Percentiles rank a stretch among this genome's conserved stretches.
Evolutionary conservation across 2,329 filamentous ascomycete genomes (phyloP).

Genomic region (Septoria petroselini): DNA sequence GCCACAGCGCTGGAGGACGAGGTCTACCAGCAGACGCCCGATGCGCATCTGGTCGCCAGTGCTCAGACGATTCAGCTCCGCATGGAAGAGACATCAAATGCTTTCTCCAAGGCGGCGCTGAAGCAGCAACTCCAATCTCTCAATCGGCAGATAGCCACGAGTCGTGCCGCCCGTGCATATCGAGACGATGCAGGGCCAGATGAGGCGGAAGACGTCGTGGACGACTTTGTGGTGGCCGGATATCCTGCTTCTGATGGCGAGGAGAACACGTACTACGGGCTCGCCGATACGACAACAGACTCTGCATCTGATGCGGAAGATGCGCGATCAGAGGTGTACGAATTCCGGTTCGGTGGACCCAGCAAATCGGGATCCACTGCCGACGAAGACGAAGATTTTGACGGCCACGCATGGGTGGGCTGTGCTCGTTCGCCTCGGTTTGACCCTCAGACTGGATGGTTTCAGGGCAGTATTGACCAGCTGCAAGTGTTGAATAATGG

Average conservation of each 20-base stretch:
- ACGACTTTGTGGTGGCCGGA: conserved; percentile 33
- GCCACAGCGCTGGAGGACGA: conserved; percentile 13
- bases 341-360: conserved; percentile 30
- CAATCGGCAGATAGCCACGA: conserved; percentile 36
- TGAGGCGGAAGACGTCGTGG: conserved; percentile 28
- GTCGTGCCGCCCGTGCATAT: conserved; percentile 31
- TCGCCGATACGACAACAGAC: conserved; percentile 33
- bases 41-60: conserved; percentile 29
- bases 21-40: conserved; percentile 20
- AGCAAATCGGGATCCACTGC: conserved; percentile 23
- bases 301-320: conserved; percentile 30
- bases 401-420: conserved; percentile 19
- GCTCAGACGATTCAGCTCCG: conserved; percentile 38
- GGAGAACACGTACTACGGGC: conserved; percentile 34
- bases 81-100: conserved; percentile 35
- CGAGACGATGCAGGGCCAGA: conserved; percentile 31
- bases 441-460: conserved; percentile 35
- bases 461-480: conserved; percentile 35
- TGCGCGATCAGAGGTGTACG: conserved; percentile 30
- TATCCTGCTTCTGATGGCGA: conserved; percentile 35
- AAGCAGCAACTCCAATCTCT: conserved; percentile 35
- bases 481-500: conserved; percentile 22
- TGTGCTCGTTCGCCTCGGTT: conserved; percentile 26
- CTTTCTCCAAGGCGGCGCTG: conserved; percentile 32
- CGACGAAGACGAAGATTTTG: conserved; percentile 26